These are phyloP conservation scores for Entophlyctis luteolus DNA, from an alignment of 192 early-diverging fungal genomes.

Conservation along the genomic window DNA sequence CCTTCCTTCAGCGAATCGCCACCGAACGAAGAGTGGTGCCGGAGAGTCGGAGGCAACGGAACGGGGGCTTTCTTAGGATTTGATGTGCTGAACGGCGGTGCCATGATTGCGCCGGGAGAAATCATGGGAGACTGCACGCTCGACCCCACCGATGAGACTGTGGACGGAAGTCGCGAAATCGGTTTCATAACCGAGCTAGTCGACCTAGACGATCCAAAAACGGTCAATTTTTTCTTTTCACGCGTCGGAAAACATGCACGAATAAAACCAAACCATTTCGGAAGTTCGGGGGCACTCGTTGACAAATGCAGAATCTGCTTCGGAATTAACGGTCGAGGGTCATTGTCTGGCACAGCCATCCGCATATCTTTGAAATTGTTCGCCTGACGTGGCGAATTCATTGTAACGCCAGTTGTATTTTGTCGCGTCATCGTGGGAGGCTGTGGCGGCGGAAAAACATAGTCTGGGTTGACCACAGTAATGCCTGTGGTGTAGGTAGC, in stretches of 20 bases:
- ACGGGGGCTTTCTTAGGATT: background rate
- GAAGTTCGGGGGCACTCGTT: conserved; percentile 40
- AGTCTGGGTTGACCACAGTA: background rate
- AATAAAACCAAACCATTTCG: conserved; percentile 29
- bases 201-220: background rate
- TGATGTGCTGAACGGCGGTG: background rate
- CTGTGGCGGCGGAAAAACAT: conserved; percentile 12
- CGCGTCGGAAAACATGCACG: too few relatives aligned
- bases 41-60: background rate
- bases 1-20: background rate
- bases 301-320: conserved; percentile 40
- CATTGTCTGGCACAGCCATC: background rate
- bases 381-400: too few relatives aligned
- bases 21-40: conserved; percentile 10
- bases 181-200: background rate
- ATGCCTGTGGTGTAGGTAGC: background rate
- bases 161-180: background rate
- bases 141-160: background rate
- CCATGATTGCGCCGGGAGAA: background rate
- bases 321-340: conserved; percentile 27
- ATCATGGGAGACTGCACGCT: background rate
- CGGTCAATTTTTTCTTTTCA: conserved; percentile 1
- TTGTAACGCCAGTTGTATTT: background rate
- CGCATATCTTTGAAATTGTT: too few relatives aligned
- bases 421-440: background rate